These are phyloP conservation scores for Fusarium sp. DNA, from an alignment of 2,329 filamentous ascomycete genomes.

Conservation along the genomic window DNA sequence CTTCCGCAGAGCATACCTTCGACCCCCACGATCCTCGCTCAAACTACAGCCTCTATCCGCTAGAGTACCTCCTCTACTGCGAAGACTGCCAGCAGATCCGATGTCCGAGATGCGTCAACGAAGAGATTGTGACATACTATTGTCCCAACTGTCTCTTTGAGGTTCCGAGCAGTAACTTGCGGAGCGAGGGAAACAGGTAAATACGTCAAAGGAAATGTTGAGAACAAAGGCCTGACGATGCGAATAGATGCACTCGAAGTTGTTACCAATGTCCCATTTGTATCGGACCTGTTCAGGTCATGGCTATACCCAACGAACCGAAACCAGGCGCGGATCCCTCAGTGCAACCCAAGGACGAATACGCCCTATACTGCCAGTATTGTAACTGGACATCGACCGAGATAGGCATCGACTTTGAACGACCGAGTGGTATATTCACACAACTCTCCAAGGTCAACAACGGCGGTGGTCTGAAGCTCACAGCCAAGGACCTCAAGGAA, in stretches of 20 bases:
- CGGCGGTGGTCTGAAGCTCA: slow-evolving; percentile 65
- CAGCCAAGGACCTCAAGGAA: slow-evolving; percentile 64
- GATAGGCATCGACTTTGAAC: slow-evolving; percentile 89
- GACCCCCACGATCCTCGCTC: slow-evolving; percentile 86
- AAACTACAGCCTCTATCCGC: slow-evolving; percentile 91
- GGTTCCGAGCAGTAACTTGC: slow-evolving; percentile 91
- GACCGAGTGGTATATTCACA: slow-evolving; percentile 84
- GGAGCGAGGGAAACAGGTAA: slow-evolving; percentile 93
- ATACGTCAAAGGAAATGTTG: background rate
- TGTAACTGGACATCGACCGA: slow-evolving; percentile 94
- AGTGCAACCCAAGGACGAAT: slow-evolving; percentile 64
- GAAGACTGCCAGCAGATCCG: slow-evolving; percentile 97
- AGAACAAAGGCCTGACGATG: slow-evolving; percentile 33
- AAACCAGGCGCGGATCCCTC: slow-evolving; percentile 58
- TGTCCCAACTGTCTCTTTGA: slow-evolving; percentile 97
- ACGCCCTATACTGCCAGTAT: slow-evolving; percentile 86
- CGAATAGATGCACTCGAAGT: slow-evolving; percentile 83
- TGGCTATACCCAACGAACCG: slow-evolving; percentile 67
- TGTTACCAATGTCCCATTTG: slow-evolving; percentile 97
- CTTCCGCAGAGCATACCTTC: slow-evolving; percentile 79
- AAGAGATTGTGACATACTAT: slow-evolving; percentile 95
- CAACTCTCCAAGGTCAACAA: slow-evolving; percentile 81
- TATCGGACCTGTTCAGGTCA: slow-evolving; percentile 81
- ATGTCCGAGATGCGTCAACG: slow-evolving; percentile 89
- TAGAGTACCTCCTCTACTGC: slow-evolving; percentile 95